Conservation (phyloP, 176 grass and related monocot species). For the Ensete glaucum region DNA sequence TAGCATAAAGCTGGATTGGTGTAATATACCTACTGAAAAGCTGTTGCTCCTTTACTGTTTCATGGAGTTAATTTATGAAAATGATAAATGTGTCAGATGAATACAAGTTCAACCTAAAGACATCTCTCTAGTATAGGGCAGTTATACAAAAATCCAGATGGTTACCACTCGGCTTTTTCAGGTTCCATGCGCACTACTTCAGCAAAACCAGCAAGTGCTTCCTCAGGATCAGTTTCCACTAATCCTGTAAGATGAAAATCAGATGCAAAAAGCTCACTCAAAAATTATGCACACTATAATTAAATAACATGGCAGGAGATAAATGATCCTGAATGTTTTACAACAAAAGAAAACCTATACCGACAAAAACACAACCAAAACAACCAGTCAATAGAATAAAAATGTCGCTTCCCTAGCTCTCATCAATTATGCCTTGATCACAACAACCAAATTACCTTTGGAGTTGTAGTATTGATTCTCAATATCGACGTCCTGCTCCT, state of each 20-base stretch:
- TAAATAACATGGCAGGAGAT: neutral
- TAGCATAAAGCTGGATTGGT: no score
- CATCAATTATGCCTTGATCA: no score
- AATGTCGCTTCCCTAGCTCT: no score
- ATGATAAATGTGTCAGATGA: neutral
- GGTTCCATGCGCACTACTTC: constrained; percentile 89
- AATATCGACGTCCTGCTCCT: constrained; percentile 98
- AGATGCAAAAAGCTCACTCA: neutral
- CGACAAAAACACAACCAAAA: no score
- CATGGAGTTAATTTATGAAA: no score
- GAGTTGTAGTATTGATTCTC: constrained; percentile 99
- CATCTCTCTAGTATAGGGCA: no score
- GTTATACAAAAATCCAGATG: neutral
- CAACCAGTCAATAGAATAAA: no score
- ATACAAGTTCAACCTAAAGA: neutral
- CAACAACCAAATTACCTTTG: constrained; percentile 43
- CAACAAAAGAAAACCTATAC: no score
- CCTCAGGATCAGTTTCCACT: constrained; percentile 89
- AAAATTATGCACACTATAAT: neutral
- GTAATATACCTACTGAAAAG: no score
- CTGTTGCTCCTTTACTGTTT: no score
- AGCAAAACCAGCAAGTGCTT: constrained; percentile 86
- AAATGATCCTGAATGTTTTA: no score
- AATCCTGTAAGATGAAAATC: constrained; percentile 42
- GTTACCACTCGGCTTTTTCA: constrained; percentile 93